phyloP scores from a whole-genome alignment of 495 filamentous ascomycete genomes.

The Talaromyces stipitatus region DNA sequence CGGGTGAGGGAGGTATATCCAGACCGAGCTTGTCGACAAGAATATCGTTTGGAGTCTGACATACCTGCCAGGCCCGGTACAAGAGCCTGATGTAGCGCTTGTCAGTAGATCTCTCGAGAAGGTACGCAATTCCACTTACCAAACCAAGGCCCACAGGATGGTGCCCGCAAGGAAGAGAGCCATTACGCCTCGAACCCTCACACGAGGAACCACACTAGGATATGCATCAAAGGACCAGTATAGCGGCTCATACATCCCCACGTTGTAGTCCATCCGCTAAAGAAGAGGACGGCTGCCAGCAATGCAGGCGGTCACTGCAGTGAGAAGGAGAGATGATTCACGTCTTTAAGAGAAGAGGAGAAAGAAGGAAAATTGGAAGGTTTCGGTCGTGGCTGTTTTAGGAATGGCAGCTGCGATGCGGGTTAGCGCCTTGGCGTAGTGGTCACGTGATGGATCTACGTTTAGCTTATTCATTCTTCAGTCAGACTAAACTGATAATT shows the following conservation, averaged over 20 bases:
- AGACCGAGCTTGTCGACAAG: slow-evolving; percentile 85
- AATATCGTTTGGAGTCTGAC: slow-evolving; percentile 82
- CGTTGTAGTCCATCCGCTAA: slow-evolving; percentile 16
- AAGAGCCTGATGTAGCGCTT: slow-evolving; percentile 52
- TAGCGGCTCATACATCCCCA: slow-evolving; percentile 44
- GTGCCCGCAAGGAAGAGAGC: slow-evolving; percentile 42
- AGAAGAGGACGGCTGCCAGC: slow-evolving; percentile 6
- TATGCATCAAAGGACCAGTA: slow-evolving; percentile 41
- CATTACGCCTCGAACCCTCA: slow-evolving; percentile 44
- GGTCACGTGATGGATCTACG: slow-evolving; percentile 3
- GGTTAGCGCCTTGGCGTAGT: background rate
- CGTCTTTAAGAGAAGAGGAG: slow-evolving; percentile 8
- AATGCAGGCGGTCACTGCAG: background rate
- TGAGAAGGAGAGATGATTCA: background rate
- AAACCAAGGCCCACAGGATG: slow-evolving; percentile 44
- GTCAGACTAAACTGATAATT: too few relatives aligned
- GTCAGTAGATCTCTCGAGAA: background rate
- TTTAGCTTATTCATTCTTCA: background rate
- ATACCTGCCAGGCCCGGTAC: slow-evolving; percentile 73
- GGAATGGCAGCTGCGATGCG: background rate
- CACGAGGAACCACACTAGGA: slow-evolving; percentile 38
- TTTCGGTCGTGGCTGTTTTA: background rate
- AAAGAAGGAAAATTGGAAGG: background rate
- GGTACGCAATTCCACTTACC: slow-evolving; percentile 27
- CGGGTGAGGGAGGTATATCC: slow-evolving; percentile 83